These are phyloP conservation scores for Fraxinus anomala DNA, from an alignment of 257 asterid genomes.

Conservation along the genomic window DNA sequence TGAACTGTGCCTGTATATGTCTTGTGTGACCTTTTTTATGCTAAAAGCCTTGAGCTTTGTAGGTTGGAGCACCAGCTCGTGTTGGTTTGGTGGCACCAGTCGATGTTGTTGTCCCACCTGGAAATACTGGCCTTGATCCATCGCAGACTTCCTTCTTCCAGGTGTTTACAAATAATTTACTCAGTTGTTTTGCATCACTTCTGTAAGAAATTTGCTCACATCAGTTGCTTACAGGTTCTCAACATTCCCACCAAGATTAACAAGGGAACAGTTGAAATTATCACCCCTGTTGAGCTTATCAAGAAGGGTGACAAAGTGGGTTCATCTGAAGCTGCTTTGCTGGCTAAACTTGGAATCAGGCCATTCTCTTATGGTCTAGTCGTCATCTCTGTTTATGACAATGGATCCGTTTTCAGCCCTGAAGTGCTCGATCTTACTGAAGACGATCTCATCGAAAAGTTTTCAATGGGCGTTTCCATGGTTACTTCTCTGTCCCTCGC, in stretches of 20 bases:
- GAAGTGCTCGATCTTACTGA: too few species aligned
- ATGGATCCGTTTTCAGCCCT: conserved; percentile 24
- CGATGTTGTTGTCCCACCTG: conserved; percentile 92
- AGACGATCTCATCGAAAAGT: conserved; percentile 17
- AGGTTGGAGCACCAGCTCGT: conserved; percentile 99
- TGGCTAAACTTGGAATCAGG: conserved; percentile 27
- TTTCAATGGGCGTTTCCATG: conserved; percentile 14
- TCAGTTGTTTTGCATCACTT: not conserved
- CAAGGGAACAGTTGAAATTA: conserved; percentile 98
- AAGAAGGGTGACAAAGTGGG: conserved; percentile 33
- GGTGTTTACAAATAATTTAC: conserved; percentile 26
- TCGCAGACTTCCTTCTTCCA: conserved; percentile 97
- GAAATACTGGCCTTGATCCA: conserved; percentile 96
- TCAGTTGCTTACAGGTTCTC: conserved; percentile 48
- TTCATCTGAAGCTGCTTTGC: conserved; percentile 32
- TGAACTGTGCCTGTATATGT: not conserved
- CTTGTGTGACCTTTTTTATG: not conserved
- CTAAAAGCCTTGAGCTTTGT: not conserved
- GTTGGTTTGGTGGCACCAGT: conserved; percentile 91
- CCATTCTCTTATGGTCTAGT: conserved; percentile 35
- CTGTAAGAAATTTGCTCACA: not conserved
- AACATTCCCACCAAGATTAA: conserved; percentile 95
- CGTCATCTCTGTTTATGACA: conserved; percentile 21
- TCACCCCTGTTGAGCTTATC: conserved; percentile 50
- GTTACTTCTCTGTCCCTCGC: conserved; percentile 20